Conservation (phyloP, 2,329 filamentous ascomycete species). For the Ophiostoma perfectum region DNA sequence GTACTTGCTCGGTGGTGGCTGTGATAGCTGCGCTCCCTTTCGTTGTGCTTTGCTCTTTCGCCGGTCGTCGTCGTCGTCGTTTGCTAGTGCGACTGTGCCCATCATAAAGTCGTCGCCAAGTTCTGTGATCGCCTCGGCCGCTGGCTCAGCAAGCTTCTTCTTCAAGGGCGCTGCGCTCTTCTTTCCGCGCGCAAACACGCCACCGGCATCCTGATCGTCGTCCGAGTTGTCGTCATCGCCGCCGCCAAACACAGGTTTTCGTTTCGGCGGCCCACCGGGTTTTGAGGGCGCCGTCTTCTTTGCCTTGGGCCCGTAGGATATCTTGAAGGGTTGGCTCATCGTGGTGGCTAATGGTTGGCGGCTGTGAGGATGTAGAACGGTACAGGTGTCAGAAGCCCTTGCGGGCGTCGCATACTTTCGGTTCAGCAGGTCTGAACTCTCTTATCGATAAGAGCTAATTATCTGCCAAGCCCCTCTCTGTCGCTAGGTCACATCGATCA, state of each 20-base stretch:
- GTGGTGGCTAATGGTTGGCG: background rate
- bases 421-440: no score
- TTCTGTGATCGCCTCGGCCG: constrained; percentile 55
- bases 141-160: constrained; percentile 33
- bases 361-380: no score
- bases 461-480: no score
- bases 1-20: constrained; percentile 42
- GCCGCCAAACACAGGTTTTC: constrained; percentile 55
- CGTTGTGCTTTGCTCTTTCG: constrained; percentile 12
- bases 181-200: constrained; percentile 17
- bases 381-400: no score
- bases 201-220: constrained; percentile 29
- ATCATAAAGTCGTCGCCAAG: constrained; percentile 45
- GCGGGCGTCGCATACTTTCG: no score
- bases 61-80: background rate
- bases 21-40: constrained; percentile 29
- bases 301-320: constrained; percentile 28
- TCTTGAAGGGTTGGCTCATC: constrained; percentile 21
- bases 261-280: constrained; percentile 42
- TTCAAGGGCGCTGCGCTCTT: background rate
- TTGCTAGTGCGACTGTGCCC: constrained; percentile 28
- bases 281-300: constrained; percentile 53
- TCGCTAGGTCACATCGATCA: no score
- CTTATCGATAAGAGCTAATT: no score
- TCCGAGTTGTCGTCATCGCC: constrained; percentile 50